Base-by-base conservation (phyloP, 805 yeast genomes). In the Brettanomyces anomalus region DNA sequence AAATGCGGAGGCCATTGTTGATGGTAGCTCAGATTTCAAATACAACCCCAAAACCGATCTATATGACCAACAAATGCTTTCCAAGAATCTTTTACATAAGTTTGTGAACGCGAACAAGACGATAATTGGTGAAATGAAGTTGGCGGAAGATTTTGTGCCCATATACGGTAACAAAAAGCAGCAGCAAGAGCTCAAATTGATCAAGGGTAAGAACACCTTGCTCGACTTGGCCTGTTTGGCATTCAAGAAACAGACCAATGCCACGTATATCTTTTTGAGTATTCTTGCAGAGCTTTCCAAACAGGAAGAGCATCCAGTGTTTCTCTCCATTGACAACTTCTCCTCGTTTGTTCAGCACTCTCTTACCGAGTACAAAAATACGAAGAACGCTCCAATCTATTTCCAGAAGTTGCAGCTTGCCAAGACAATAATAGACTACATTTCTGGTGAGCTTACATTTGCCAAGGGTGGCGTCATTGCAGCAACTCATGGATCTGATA, bases 31-130 rank as follows among this genome's bases (percentile, higher is more conserved):
- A 43, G 94, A 85, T 60, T 85, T 78, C 55, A 68, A 73, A 46
- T 73, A 60, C 48, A 82, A 80, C 60, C 61, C 66, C 21, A 62
- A 64, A 36, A 56, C 72, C 24, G 59, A 64, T 18, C 51, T 67
- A 35, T 83, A 79, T 59, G 82, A 77, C 40, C 96, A 88, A 63
- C 95, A 90, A 45, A 82, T 83, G 90, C 75, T 69, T 55, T 64
- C 83, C 40, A 77, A 77, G 54, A 70, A 72, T 39, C 70, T 85
- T 58, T 56, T 85, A 46, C 65, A 67, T 47, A 77, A 76, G 56
- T 62, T 77, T 32, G 55, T 62, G 37, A 64, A 64, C 40, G 72
- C 71, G 11, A 81, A 81, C 51, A 57, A 55, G 34, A 60, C 54
- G 2, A 34, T 61, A 4, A 58, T 79, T 37, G 48, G 61, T 7